Evolutionary conservation across 148 eudicot species (phyloP).

Genomic region (Arbutus unedo): DNA sequence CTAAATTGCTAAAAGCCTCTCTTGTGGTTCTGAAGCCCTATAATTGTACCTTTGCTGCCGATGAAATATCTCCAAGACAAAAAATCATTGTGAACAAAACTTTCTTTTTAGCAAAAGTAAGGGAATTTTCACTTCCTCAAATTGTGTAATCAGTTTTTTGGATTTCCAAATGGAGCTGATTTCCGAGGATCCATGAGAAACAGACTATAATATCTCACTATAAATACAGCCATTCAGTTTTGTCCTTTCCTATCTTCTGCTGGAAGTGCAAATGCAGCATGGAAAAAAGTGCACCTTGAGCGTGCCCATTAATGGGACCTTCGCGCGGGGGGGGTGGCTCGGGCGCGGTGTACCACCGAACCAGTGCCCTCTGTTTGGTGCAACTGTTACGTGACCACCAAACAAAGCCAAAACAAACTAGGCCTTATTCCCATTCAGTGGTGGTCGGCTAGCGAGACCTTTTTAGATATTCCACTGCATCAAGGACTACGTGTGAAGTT

Average conservation of each 20-base stretch:
- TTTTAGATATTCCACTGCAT: not conserved
- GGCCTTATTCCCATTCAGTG: not conserved
- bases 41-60: not conserved
- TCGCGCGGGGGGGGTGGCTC: no score
- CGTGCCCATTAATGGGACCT: not conserved
- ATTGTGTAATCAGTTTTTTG: not conserved
- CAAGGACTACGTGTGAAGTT: not conserved
- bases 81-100: not conserved
- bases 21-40: not conserved
- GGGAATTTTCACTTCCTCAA: slow-evolving; percentile 4
- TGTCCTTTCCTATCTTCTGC: not conserved
- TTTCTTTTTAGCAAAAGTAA: not conserved
- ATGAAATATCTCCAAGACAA: not conserved
- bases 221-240: not conserved
- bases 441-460: not conserved
- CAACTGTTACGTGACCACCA: not conserved
- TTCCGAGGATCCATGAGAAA: not conserved
- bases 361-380: not conserved
- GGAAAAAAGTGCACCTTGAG: not conserved
- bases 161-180: slow-evolving; percentile 2
- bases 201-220: not conserved
- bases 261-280: not conserved
- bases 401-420: not conserved
- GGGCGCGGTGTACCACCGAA: not conserved
- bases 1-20: not conserved